Conservation (phyloP, 2,329 filamentous ascomycete genomes). For the Beauveria australis region DNA sequence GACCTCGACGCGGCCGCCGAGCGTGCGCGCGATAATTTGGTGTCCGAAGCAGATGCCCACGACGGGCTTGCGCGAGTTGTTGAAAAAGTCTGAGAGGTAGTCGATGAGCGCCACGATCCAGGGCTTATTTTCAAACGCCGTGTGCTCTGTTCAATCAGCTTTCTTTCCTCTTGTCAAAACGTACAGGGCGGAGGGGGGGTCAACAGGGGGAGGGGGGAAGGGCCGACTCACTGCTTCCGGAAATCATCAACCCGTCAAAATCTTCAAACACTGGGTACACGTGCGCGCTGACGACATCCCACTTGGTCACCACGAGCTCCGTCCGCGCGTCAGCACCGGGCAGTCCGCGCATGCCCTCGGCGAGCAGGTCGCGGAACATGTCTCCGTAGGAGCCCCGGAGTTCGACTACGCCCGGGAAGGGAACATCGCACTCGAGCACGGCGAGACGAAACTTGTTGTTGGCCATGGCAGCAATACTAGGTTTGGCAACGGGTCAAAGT, state of each 20-base stretch:
- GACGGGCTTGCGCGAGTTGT: conserved; percentile 24
- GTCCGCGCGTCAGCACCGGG: conserved; percentile 14
- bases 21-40: conserved; percentile 37
- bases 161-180: too few species aligned
- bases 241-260: conserved; percentile 24
- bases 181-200: too few species aligned
- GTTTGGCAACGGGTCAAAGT: not conserved
- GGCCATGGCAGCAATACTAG: conserved; percentile 14
- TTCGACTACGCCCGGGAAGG: conserved; percentile 19
- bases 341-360: conserved; percentile 18
- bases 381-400: conserved; percentile 23
- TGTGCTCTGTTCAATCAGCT: conserved; percentile 22
- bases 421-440: conserved; percentile 26
- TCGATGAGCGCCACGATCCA: conserved; percentile 37
- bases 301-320: conserved; percentile 20
- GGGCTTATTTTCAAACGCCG: conserved; percentile 32
- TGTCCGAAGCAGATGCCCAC: conserved; percentile 42
- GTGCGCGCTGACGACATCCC: conserved; percentile 22
- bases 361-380: conserved; percentile 22
- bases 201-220: not conserved
- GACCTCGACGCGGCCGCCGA: conserved; percentile 29
- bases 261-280: conserved; percentile 20
- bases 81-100: conserved; percentile 26
- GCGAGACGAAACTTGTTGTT: conserved; percentile 11
- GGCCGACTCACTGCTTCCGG: conserved; percentile 23